These are phyloP conservation scores for Cordia subcordata DNA, from an alignment of 257 asterid genomes.

Conservation along the genomic window DNA sequence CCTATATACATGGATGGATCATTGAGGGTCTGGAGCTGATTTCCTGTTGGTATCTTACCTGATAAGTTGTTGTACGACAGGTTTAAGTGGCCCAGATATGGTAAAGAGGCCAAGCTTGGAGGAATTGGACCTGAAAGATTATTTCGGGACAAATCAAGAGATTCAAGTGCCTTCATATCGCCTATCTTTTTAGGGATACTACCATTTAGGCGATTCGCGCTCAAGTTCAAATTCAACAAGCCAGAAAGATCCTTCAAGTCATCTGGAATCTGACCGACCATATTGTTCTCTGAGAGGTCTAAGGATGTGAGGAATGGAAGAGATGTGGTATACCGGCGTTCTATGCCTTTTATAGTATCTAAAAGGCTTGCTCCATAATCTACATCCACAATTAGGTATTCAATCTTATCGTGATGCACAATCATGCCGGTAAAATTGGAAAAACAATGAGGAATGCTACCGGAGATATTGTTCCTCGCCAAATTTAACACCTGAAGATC, in stretches of 20 bases:
- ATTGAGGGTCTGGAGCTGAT: conserved; percentile 23
- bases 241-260: conserved; percentile 13
- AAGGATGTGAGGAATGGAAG: conserved; percentile 5
- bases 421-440: conserved; percentile 21
- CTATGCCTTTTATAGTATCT: conserved; percentile 7
- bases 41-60: conserved; percentile 28
- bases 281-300: conserved; percentile 10
- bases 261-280: conserved; percentile 11
- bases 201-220: conserved; percentile 24
- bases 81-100: conserved; percentile 30
- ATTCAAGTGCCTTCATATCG: conserved; percentile 18
- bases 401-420: not conserved
- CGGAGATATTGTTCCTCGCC: conserved; percentile 24
- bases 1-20: conserved; percentile 9
- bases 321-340: conserved; percentile 6
- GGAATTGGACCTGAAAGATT: conserved; percentile 27
- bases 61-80: conserved; percentile 23
- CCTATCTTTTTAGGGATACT: conserved; percentile 27
- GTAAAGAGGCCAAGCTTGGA: conserved; percentile 13
- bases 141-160: conserved; percentile 33
- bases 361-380: conserved; percentile 6
- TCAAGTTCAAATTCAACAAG: conserved; percentile 19
- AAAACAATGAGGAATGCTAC: conserved; percentile 27
- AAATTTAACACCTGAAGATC: conserved; percentile 21
- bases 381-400: conserved; percentile 5